phyloP scores from a whole-genome alignment of 441 rosid species.

The Euphorbia schlechtendalii region DNA sequence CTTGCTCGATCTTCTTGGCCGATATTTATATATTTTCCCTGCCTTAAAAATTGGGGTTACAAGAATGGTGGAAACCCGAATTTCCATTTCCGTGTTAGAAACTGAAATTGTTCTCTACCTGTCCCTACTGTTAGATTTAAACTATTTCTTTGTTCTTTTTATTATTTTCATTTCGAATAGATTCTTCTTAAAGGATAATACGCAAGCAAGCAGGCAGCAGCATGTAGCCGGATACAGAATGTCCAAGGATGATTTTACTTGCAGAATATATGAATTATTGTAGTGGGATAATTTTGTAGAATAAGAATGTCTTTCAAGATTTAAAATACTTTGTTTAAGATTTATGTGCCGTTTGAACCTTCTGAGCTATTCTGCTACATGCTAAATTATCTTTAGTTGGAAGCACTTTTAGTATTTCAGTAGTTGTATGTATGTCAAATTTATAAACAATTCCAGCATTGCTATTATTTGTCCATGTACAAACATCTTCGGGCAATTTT shows the following conservation, averaged over 20 bases:
- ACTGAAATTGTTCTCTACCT: no score
- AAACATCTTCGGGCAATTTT: no score
- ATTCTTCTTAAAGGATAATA: no score
- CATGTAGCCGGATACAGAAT: conserved; percentile 10
- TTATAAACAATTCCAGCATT: no score
- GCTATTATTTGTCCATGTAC: no score
- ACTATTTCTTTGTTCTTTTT: conserved; percentile 3
- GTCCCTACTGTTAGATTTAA: neutral
- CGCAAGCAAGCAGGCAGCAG: conserved; percentile 6
- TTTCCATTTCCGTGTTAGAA: conserved; percentile 1
- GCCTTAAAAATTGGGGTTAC: neutral
- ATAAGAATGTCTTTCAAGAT: neutral
- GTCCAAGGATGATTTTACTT: neutral
- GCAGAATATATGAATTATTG: neutral
- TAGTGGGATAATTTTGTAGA: neutral
- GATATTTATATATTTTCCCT: neutral
- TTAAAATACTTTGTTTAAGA: no score
- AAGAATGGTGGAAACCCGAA: conserved; percentile 17
- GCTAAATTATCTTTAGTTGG: no score
- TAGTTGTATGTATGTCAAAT: no score
- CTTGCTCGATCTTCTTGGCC: conserved; percentile 19
- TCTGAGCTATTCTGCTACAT: no score
- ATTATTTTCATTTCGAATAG: conserved; percentile 3
- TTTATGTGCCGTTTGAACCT: no score
- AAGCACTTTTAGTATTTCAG: no score